These are phyloP conservation scores for Avicennia marina DNA, from an alignment of 257 asterid genomes.

Conservation along the genomic window DNA sequence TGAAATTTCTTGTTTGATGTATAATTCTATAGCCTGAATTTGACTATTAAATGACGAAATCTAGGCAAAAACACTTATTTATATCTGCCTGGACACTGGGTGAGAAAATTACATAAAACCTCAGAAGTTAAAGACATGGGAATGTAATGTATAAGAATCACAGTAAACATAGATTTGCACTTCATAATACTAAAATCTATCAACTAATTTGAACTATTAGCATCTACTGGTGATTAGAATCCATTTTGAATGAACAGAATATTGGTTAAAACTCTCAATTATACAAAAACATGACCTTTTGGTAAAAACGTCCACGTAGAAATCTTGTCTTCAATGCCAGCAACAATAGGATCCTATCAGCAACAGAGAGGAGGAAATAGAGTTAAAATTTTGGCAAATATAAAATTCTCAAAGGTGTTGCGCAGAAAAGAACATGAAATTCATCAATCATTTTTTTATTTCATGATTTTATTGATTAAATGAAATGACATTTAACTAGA, in stretches of 20 bases:
- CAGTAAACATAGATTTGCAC: too few species aligned
- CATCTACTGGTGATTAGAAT: not conserved
- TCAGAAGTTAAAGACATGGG: too few species aligned
- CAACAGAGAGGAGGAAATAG: not conserved
- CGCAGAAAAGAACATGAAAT: conserved; percentile 9
- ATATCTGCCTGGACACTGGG: too few species aligned
- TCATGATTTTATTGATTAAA: not conserved
- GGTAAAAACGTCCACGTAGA: conserved; percentile 94
- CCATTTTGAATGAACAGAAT: too few species aligned
- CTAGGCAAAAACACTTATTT: too few species aligned
- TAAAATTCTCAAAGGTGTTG: conserved; percentile 2
- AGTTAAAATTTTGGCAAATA: conserved; percentile 6
- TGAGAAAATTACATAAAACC: too few species aligned
- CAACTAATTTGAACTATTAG: conserved; percentile 8
- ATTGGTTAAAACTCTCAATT: not conserved
- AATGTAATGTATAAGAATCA: too few species aligned
- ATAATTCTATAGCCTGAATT: too few species aligned
- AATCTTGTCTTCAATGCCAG: conserved; percentile 95
- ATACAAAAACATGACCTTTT: conserved; percentile 44
- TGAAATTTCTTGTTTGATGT: too few species aligned
- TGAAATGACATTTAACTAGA: not conserved
- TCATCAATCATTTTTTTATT: not conserved
- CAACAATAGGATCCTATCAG: conserved; percentile 79
- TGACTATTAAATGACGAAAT: too few species aligned
- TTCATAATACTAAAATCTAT: not conserved